Evolutionary conservation across 106 monocot genomes (phyloP), one percentile per base, ranked within the genome.

Genomic region (Dactylorhiza incarnata): DNA sequence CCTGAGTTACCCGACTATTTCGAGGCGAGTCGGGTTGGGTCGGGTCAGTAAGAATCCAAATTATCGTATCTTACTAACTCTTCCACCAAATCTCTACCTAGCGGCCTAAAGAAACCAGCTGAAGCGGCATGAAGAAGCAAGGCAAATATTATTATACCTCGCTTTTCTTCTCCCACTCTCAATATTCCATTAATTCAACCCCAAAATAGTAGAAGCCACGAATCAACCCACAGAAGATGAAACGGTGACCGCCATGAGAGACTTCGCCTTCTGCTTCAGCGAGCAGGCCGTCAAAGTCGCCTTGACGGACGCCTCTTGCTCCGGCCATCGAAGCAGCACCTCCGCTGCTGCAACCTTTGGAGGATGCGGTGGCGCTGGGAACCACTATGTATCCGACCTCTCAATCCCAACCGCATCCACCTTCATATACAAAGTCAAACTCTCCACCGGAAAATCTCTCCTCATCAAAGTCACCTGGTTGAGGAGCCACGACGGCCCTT

Each of bases 391-490:
- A 6, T 47, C 51, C 13, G 52, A 74, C 2, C 50, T 29, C 3
- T 73, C 79, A 5, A 13, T 74, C 23, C 83, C 76, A 22, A 78
- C 48, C 44, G 53, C 90, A 20, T 68, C 89, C 74, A 83, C 85
- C 44, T 84, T 66, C 73, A 43, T 93, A 52, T 93, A 91, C 86
- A 79, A 76, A 45, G 43, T 79, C 53, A 76, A 68, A 47, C 89
- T 88, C 72, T 50, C 61, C 26, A 45, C 83, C 14, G 53, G 82
- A 49, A 83, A 86, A 45, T 79, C 84, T 45, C 76, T 93, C 56
- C 59, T 87, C 66, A 73, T 93, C 79, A 55, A 43, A 14, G 67
- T 93, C 51, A 86, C 90, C 17, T 93, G 93, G 96, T 83, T 86
- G 52, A 86, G 46, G 71, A 76, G 74, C 37, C 73, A 77, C 9